Percentiles rank a stretch among this genome's conserved stretches.
phyloP scores from a whole-genome alignment of 2,329 filamentous ascomycete species.

The Biscogniauxia mediterranea region DNA sequence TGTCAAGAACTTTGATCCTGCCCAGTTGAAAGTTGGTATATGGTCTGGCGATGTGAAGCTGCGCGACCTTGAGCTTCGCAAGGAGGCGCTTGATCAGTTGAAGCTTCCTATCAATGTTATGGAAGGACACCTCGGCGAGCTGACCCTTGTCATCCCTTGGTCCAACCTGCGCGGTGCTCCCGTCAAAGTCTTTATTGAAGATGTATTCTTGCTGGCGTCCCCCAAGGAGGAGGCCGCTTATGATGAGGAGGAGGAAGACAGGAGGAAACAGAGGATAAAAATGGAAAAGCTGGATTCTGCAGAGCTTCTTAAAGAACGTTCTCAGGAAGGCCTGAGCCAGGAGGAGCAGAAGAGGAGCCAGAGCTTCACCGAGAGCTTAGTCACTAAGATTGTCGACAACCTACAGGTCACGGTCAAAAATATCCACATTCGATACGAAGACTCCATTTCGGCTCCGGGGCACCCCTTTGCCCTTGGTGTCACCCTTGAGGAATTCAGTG shows the following conservation, averaged over 20 bases:
- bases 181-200: conserved; percentile 91
- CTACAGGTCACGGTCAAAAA: conserved; percentile 97
- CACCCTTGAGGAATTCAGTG: conserved; percentile 94
- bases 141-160: conserved; percentile 95
- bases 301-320: conserved; percentile 88
- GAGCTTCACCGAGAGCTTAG: conserved; percentile 92
- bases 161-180: conserved; percentile 93
- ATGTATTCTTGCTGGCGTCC: conserved; percentile 92
- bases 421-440: conserved; percentile 97
- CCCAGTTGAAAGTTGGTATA: conserved; percentile 96
- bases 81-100: conserved; percentile 94
- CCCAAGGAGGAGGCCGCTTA: conserved; percentile 95
- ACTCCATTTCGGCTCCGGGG: conserved; percentile 90
- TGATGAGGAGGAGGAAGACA: conserved; percentile 87
- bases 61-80: conserved; percentile 84
- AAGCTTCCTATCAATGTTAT: conserved; percentile 95
- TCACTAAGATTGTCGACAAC: conserved; percentile 97
- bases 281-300: conserved; percentile 98
- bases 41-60: conserved; percentile 99
- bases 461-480: conserved; percentile 93
- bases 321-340: conserved; percentile 85
- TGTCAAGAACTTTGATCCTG: conserved; percentile 98
- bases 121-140: conserved; percentile 87
- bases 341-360: conserved; percentile 98
- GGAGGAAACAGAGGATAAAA: conserved; percentile 84